phyloP scores from a whole-genome alignment of 2,329 filamentous ascomycete species.

The Venturia pyrina region DNA sequence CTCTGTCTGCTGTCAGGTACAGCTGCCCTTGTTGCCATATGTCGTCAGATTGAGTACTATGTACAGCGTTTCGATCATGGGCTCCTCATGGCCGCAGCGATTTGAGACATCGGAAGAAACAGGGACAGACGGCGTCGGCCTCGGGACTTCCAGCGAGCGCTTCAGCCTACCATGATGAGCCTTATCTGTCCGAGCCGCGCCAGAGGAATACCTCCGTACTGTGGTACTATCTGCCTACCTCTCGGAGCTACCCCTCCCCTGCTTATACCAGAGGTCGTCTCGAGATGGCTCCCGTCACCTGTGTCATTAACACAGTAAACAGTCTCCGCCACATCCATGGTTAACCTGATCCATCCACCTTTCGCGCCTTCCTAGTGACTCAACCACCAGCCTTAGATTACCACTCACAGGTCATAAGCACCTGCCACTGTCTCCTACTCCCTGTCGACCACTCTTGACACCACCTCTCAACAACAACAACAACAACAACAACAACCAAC shows the following conservation, averaged over 20 bases:
- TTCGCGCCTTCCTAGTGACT: background rate
- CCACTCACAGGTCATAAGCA: conserved; percentile 4
- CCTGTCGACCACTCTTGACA: background rate
- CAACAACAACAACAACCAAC: background rate
- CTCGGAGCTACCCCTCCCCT: background rate
- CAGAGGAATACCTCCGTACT: no score
- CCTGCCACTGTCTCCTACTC: background rate
- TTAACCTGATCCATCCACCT: background rate
- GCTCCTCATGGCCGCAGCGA: no score
- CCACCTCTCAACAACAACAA: background rate
- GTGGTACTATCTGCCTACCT: background rate
- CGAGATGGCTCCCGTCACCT: background rate
- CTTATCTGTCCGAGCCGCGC: background rate
- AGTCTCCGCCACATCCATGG: background rate
- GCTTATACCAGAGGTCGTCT: background rate
- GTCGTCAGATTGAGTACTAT: no score
- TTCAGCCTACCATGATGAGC: conserved; percentile 4
- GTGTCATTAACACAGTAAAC: background rate
- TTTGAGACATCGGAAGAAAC: background rate
- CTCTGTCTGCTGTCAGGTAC: background rate
- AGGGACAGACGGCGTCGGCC: background rate
- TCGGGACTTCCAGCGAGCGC: background rate
- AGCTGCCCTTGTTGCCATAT: no score
- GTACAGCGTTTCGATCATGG: no score
- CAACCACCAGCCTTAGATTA: background rate